Evolutionary conservation across 768 basidiomycete genomes (phyloP).

Genomic region (Termitomyces titanicus): DNA sequence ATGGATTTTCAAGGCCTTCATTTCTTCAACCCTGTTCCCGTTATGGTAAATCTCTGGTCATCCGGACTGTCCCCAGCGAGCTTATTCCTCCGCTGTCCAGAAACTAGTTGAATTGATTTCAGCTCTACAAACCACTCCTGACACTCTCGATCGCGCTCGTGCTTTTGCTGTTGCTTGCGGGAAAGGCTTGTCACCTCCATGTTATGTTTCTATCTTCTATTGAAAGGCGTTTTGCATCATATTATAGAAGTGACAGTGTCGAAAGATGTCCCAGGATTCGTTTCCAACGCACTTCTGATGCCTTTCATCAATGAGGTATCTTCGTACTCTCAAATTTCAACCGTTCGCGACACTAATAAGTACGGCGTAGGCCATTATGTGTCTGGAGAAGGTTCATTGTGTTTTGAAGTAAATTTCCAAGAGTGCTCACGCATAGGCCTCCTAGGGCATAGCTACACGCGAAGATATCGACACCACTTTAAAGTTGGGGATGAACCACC

Average conservation of each 20-base stretch:
- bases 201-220: not conserved
- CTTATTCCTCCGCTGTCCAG: slow-evolving; percentile 28
- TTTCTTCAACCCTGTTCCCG: slow-evolving; percentile 96
- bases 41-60: slow-evolving; percentile 62
- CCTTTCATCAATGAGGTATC: slow-evolving; percentile 92
- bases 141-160: slow-evolving; percentile 72
- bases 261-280: slow-evolving; percentile 91
- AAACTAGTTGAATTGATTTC: slow-evolving; percentile 96
- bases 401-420: not conserved
- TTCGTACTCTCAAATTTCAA: not conserved
- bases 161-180: slow-evolving; percentile 86
- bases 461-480: slow-evolving; percentile 96
- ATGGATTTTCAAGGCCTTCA: slow-evolving; percentile 57
- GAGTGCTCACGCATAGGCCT: not conserved
- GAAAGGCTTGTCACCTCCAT: slow-evolving; percentile 53
- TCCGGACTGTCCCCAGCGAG: not conserved
- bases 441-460: slow-evolving; percentile 81
- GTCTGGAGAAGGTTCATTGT: slow-evolving; percentile 71
- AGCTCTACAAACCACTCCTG: slow-evolving; percentile 82
- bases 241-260: slow-evolving; percentile 91
- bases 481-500: slow-evolving; percentile 90
- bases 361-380: slow-evolving; percentile 77
- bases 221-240: not conserved
- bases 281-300: slow-evolving; percentile 94
- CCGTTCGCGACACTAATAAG: not conserved